Evolutionary conservation across 2,329 filamentous ascomycete species (phyloP).

Genomic region (Aspergillus phoenicis): DNA sequence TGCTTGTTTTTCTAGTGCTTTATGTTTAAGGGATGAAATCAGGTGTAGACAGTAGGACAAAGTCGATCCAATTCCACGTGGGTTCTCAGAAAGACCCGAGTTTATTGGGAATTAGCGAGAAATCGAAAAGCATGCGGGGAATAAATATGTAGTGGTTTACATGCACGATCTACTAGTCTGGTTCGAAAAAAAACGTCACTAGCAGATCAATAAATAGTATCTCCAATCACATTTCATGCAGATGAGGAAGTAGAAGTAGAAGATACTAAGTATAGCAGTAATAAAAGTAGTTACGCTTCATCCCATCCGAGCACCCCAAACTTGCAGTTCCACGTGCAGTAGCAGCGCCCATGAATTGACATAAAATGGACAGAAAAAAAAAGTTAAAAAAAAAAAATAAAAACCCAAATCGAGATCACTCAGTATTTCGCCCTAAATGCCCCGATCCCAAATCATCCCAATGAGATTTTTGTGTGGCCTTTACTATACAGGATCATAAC

Average conservation of each 20-base stretch:
- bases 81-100: not conserved
- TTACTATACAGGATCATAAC: constrained; percentile 44
- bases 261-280: not conserved
- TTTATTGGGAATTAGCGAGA: not conserved
- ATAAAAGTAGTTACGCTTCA: constrained; percentile 6
- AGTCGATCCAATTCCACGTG: not conserved
- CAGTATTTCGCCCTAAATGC: constrained; percentile 42
- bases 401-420: constrained; percentile 36
- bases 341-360: constrained; percentile 7
- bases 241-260: not conserved
- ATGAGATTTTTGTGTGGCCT: constrained; percentile 31
- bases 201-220: not conserved
- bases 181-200: not conserved
- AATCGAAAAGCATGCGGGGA: not conserved
- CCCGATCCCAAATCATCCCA: constrained; percentile 44
- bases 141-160: not conserved
- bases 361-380: constrained; percentile 16
- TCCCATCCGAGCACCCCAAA: constrained; percentile 6
- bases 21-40: not conserved
- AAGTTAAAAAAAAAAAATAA: constrained; percentile 24
- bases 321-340: not conserved
- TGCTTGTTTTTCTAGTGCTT: not conserved
- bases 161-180: not conserved
- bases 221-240: not conserved
- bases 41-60: not conserved